Evolutionary conservation across 805 yeast species (phyloP), one percentile per base, ranked within the genome.

Genomic region (Starmerella sirachaensis): DNA sequence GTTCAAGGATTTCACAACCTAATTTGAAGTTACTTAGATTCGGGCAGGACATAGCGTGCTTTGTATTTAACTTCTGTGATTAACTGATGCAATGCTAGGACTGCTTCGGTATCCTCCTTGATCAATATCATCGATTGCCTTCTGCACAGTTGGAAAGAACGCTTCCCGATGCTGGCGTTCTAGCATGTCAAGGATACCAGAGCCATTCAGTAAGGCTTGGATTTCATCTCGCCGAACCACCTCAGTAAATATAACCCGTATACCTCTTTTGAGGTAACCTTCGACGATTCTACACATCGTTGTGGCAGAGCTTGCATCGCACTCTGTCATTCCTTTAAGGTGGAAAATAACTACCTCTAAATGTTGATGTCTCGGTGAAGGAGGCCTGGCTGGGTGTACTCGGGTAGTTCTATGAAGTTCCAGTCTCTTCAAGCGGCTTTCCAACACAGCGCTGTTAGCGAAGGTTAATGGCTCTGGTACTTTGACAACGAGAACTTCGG

Each of bases 401-500:
- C 65, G 68, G 18, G 76, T 65, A 0, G 93, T 74, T 0, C 94
- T 93, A 50, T 80, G 82, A 37, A 70, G 60, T 53, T 85, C 94
- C 20, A 85, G 61, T 30, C 94, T 63, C 29, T 67, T 62, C 41
- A 85, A 61, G 25, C 88, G 64, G 40, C 70, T 64, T 43, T 78
- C 74, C 43, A 85, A 62, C 49, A 82, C 93, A 19, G 78, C 78
- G 6, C 86, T 69, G 56, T 86, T 85, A 27, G 93, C 83, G 58
- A 85, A 85, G 5, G 86, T 82, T 42, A 85, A 63, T 1, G 95
- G 94, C 53, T 85, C 95, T 0, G 94, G 85, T 29, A 85, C 71
- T 46, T 77, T 78, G 25, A 85, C 78, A 20, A 84, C 72, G 24
- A 86, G 62, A 38, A 85, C 78, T 0, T 84, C 85, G 47, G 77